phyloP scores from a whole-genome alignment of 129 eudicot genomes.

The Helianthus annuus region DNA sequence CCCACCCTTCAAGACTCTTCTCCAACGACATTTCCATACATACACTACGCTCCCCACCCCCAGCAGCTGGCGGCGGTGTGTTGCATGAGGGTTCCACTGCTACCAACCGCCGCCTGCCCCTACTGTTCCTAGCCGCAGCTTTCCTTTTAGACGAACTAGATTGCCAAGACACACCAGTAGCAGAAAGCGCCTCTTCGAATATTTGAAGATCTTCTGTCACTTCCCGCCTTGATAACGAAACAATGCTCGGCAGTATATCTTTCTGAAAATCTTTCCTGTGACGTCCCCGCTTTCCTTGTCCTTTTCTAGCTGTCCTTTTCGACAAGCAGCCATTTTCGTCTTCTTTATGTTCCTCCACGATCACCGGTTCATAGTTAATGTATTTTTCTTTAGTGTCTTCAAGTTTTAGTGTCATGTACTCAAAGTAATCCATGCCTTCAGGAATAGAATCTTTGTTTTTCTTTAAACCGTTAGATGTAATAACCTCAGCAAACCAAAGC shows the following conservation, averaged over 20 bases:
- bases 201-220: slow-evolving; percentile 65
- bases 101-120: slow-evolving; percentile 42
- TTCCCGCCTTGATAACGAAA: slow-evolving; percentile 52
- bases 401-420: slow-evolving; percentile 70
- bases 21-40: slow-evolving; percentile 44
- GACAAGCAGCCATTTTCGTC: slow-evolving; percentile 19
- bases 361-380: slow-evolving; percentile 29
- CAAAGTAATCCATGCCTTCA: slow-evolving; percentile 72
- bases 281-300: slow-evolving; percentile 61
- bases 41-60: slow-evolving; percentile 24
- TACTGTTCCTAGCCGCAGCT: slow-evolving; percentile 44
- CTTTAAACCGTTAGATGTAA: slow-evolving; percentile 35
- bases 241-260: slow-evolving; percentile 65
- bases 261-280: slow-evolving; percentile 65
- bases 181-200: slow-evolving; percentile 55
- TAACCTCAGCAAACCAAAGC: slow-evolving; percentile 62
- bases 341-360: slow-evolving; percentile 29
- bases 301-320: slow-evolving; percentile 47
- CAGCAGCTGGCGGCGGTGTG: slow-evolving; percentile 15
- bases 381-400: slow-evolving; percentile 47
- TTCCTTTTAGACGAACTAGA: slow-evolving; percentile 48
- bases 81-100: slow-evolving; percentile 16
- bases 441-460: slow-evolving; percentile 44
- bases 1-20: slow-evolving; percentile 69
- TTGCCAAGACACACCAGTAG: slow-evolving; percentile 52